Percentiles rank a stretch among this genome's conserved stretches.
phyloP scores from a whole-genome alignment of 2,329 filamentous ascomycete species.

The Stagonosporopsis chrysanthemi region DNA sequence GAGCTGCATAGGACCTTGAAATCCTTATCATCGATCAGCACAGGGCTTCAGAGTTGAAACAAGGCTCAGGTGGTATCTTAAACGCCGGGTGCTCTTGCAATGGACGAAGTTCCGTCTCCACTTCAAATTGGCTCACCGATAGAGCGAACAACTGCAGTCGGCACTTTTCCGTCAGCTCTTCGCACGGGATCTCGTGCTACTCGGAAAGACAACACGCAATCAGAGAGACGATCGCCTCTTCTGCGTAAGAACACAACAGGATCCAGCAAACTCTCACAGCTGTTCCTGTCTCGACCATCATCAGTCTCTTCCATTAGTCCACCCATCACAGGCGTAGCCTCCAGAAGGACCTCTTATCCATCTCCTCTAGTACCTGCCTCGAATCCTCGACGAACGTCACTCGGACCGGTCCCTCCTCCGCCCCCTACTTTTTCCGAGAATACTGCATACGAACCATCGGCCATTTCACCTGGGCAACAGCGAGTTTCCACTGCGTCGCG shows the following conservation, averaged over 20 bases:
- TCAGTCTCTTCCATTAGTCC: constrained; percentile 38
- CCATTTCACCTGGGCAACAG: constrained; percentile 30
- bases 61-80: background rate
- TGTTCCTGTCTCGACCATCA: constrained; percentile 46
- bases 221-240: constrained; percentile 34
- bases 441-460: constrained; percentile 40
- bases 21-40: background rate
- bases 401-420: constrained; percentile 36
- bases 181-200: constrained; percentile 41
- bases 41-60: background rate
- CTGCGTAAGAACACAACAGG: constrained; percentile 40
- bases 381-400: constrained; percentile 38
- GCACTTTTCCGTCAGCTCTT: constrained; percentile 38
- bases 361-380: constrained; percentile 39
- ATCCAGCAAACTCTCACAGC: constrained; percentile 46
- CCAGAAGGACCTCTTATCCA: constrained; percentile 41
- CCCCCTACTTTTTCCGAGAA: constrained; percentile 42
- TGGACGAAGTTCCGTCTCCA: constrained; percentile 41
- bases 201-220: constrained; percentile 20
- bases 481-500: constrained; percentile 25
- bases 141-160: constrained; percentile 28
- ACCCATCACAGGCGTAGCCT: constrained; percentile 24
- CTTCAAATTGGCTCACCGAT: constrained; percentile 42
- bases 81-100: constrained; percentile 19
- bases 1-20: background rate